Base-by-base conservation (phyloP, 148 eudicot genomes). In the Rhododendron molle region DNA sequence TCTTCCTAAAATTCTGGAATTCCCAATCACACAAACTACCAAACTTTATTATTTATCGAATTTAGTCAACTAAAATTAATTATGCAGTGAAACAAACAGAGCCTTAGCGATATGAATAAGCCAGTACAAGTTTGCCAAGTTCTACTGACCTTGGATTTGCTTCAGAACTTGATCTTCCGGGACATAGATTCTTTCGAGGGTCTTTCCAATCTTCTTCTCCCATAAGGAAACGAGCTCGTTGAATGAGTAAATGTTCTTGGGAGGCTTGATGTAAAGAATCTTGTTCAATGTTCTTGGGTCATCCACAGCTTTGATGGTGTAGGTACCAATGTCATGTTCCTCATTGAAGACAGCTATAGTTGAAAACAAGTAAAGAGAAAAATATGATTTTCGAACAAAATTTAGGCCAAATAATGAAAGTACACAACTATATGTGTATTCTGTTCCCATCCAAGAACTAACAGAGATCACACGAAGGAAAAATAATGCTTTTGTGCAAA, bases 271-370 rank as follows among this genome's bases (percentile, higher is more conserved):
- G 84, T 86, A 89, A 30, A 92, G 86, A 20, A 77, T 80, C 87
- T 92, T 90, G 89, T 92, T 92, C 83, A 89, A 65, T 84, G 92
- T 89, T 87, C 94, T 85, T 80, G 94, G 92, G 58, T 90, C 94
- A 85, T 92, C 94, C 83, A 89, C 92, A 7, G 91, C 88, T 85
- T 86, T 91, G 77, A 92, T 90, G 28, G 91, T 90, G 91, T 80
- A 92, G 21, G 91, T 89, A 36, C 88, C 94, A 43, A 92, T 90
- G 81, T 92, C 92, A 56, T 71, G 84, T 83, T 92, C 93, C 32
- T 84, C 81, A n/a, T 86, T 90, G 87, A 89, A 92, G 34, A 90
- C 84, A 20, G 89, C 93, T 92, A 32, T 12, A 83, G 26, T 5
- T 9, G 28, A 67, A 67, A 87, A 26, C 36, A 21, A 40, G 26